Evolutionary conservation across 345 rosid genomes (phyloP), one percentile per base, ranked within the genome.

Genomic region (Pistacia vera): DNA sequence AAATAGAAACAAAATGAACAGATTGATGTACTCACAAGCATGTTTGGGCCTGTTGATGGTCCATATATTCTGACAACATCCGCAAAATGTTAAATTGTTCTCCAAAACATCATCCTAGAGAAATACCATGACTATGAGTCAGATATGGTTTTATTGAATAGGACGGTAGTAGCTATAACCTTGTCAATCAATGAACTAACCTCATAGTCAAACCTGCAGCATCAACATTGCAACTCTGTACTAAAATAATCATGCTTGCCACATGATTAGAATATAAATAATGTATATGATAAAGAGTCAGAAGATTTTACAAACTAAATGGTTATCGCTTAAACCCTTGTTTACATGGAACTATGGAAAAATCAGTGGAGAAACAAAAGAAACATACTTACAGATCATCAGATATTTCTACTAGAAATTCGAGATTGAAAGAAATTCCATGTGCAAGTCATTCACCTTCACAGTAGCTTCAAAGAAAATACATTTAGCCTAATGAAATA

Each of bases 341-440:
- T 59, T 20, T n/a, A 52, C 64, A 48, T 11, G 46, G 30, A 46
- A 20, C 8, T 10, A 11, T 11, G 60, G 46, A 62, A 48, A 58
- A 20, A 73, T 20, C 2, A n/a, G 54, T 59, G 25, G 75, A 81
- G 56, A 66, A 20, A 69, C 2, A 78, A 4, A 63, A 28, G 18
- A 61, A 62, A 70, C 64, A 65, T 36, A 78, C 87, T 71, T 84
- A 92, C 98, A 93, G 86, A 75, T 95, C 98, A 82, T 92, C 98
- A 18, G 98, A 89, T 66, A 95, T 85, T 88, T 93, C 99, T 57
- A 92, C 97, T 33, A 95, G 82, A 80, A 91, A 90, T 80, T 93
- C 98, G 99, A 93, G 54, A 84, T 79, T 20, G 97, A 95, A 65
- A 95, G 77, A 79, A 95, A 93, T 63, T 89, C 96, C 97, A 92